Conservation (phyloP, 768 basidiomycete genomes). For the Fibroporia radiculosa region DNA sequence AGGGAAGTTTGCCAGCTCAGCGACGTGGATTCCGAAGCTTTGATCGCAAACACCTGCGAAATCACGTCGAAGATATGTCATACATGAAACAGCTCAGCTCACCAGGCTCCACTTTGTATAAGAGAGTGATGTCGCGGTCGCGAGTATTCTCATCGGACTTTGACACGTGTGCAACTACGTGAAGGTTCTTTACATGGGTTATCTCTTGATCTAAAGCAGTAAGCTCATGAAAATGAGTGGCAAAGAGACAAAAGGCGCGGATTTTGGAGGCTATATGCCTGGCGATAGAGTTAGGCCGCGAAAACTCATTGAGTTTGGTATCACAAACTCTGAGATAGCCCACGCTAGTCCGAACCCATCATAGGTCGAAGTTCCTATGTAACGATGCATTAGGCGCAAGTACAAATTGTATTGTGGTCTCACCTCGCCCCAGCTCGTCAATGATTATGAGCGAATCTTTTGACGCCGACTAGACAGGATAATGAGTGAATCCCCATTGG, state of each 20-base stretch:
- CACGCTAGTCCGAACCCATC: conserved; percentile 98
- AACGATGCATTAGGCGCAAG: background rate
- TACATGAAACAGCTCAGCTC: conserved; percentile 11
- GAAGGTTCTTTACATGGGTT: conserved; percentile 84
- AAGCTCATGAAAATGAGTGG: conserved; percentile 97
- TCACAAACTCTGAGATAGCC: conserved; percentile 91
- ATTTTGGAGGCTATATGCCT: conserved; percentile 93
- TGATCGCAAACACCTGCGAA: conserved; percentile 81
- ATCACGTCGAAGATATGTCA: background rate
- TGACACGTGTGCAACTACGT: conserved; percentile 90
- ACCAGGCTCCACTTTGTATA: conserved; percentile 78
- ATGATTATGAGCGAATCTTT: conserved; percentile 94
- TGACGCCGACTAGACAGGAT: conserved; percentile 68
- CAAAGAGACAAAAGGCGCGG: conserved; percentile 91
- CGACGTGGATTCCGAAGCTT: conserved; percentile 98
- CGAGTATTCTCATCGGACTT: conserved; percentile 34
- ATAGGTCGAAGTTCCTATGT: conserved; percentile 86
- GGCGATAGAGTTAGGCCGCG: conserved; percentile 1
- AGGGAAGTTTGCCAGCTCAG: conserved; percentile 95
- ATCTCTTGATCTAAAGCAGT: conserved; percentile 87
- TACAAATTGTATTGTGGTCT: conserved; percentile 5
- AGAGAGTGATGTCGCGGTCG: conserved; percentile 72
- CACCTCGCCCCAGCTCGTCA: conserved; percentile 91
- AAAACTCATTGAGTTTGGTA: background rate
- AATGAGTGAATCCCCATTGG: background rate